These are phyloP conservation scores for Solanum chacoense DNA, from an alignment of 305 asterid species.

Conservation along the genomic window DNA sequence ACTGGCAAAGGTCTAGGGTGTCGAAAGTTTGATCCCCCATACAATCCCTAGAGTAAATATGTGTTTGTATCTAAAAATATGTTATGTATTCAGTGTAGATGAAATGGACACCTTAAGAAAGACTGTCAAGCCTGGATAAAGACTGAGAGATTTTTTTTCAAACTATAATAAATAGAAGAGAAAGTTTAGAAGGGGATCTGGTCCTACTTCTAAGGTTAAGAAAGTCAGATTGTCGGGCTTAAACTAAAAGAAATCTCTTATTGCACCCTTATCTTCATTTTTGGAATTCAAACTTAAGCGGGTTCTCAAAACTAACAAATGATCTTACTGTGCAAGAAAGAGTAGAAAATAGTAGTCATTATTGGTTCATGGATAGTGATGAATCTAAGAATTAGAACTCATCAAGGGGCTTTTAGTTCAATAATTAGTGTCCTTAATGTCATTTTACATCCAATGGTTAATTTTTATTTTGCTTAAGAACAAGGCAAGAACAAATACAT, in stretches of 20 bases:
- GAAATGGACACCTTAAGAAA: neutral
- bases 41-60: neutral
- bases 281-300: neutral
- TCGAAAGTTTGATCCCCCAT: neutral
- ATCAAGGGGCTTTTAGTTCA: neutral
- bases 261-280: neutral
- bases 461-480: neutral
- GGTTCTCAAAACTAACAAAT: neutral
- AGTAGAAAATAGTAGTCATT: neutral
- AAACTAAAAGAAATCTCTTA: neutral
- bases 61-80: neutral
- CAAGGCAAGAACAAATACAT: neutral
- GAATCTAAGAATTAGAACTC: neutral
- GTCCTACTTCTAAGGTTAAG: neutral
- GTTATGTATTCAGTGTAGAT: neutral
- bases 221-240: neutral
- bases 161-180: neutral
- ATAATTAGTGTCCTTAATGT: neutral
- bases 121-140: neutral
- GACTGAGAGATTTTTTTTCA: neutral
- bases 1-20: neutral
- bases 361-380: neutral
- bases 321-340: neutral
- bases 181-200: neutral
- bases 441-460: neutral